Percentiles rank a stretch among this genome's conserved stretches.
phyloP scores from a whole-genome alignment of 495 filamentous ascomycete species.

The Penicillium bialowiezense region DNA sequence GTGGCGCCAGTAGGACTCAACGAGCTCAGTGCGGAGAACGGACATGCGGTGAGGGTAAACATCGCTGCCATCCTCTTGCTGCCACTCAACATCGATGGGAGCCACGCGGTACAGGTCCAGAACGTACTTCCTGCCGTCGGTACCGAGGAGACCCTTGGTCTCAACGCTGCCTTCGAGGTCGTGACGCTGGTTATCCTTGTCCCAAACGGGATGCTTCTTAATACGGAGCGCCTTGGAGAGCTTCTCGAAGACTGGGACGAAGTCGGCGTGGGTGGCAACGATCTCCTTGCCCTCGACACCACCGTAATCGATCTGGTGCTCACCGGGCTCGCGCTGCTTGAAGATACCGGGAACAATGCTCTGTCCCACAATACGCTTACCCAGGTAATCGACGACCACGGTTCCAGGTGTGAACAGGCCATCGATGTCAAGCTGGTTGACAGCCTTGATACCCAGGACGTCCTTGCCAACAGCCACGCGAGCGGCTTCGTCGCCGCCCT shows the following conservation, averaged over 20 bases:
- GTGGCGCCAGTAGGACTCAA: constrained; percentile 75
- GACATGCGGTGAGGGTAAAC: constrained; percentile 95
- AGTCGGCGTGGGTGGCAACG: constrained; percentile 82
- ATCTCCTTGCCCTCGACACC: constrained; percentile 97
- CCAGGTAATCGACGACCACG: constrained; percentile 94
- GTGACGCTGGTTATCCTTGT: constrained; percentile 87
- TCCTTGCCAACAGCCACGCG: constrained; percentile 97
- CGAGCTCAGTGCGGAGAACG: constrained; percentile 81
- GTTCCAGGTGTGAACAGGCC: constrained; percentile 94
- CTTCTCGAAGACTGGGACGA: constrained; percentile 82
- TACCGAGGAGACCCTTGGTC: constrained; percentile 96
- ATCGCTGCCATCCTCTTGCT: constrained; percentile 67
- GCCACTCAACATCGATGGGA: constrained; percentile 85
- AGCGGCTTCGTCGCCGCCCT: constrained; percentile 96
- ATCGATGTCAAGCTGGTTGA: constrained; percentile 95
- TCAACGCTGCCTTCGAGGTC: constrained; percentile 95
- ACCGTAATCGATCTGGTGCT: constrained; percentile 98
- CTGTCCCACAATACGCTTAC: constrained; percentile 95
- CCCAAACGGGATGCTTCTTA: constrained; percentile 97
- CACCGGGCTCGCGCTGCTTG: constrained; percentile 94
- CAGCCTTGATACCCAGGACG: constrained; percentile 85
- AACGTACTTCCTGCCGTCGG: constrained; percentile 94
- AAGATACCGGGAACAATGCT: constrained; percentile 99
- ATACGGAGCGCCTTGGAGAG: constrained; percentile 81
- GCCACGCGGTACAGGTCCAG: constrained; percentile 94